These are phyloP conservation scores for Pythium utonaiense DNA, from an alignment of 352 stramenopile species.

Conservation along the genomic window DNA sequence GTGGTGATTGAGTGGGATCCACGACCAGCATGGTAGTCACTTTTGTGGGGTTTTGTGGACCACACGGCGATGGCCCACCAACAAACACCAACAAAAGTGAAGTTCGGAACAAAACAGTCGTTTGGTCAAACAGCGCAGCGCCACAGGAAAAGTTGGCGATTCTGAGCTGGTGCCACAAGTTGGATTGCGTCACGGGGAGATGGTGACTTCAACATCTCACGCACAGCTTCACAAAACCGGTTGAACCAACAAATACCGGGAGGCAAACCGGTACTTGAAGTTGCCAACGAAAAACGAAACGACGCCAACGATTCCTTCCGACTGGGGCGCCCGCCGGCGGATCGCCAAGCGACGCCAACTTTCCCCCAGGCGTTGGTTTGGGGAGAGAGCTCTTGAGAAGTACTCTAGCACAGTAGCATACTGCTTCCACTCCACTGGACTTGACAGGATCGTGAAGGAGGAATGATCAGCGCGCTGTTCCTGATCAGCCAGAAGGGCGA, in stretches of 20 bases:
- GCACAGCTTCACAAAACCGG: not conserved
- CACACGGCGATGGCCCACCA: conserved; percentile 12
- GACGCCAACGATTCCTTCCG: conserved; percentile 7
- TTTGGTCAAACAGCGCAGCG: conserved; percentile 20
- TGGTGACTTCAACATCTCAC: conserved; percentile 19
- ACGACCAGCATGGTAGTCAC: conserved; percentile 6
- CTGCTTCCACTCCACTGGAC: not conserved
- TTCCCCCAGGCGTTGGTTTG: not conserved
- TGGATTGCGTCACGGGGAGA: conserved; percentile 7
- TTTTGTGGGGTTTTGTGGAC: conserved; percentile 4
- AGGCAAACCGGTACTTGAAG: conserved; percentile 15
- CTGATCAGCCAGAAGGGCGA: conserved; percentile 82
- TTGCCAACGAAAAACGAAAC: conserved; percentile 14
- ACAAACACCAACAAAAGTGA: not conserved
- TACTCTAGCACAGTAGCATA: not conserved
- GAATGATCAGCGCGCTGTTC: conserved; percentile 80
- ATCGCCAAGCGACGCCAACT: conserved; percentile 22
- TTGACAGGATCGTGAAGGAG: not conserved
- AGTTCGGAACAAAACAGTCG: conserved; percentile 4
- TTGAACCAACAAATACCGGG: conserved; percentile 11
- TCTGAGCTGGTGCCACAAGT: conserved; percentile 3
- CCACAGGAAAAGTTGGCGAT: conserved; percentile 20
- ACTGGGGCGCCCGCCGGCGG: not conserved
- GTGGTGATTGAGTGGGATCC: conserved; percentile 12
- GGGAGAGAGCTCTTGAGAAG: not conserved